These are phyloP conservation scores for Hyaloraphidium curvatum DNA, from an alignment of 192 early-diverging fungal species.

Conservation along the genomic window DNA sequence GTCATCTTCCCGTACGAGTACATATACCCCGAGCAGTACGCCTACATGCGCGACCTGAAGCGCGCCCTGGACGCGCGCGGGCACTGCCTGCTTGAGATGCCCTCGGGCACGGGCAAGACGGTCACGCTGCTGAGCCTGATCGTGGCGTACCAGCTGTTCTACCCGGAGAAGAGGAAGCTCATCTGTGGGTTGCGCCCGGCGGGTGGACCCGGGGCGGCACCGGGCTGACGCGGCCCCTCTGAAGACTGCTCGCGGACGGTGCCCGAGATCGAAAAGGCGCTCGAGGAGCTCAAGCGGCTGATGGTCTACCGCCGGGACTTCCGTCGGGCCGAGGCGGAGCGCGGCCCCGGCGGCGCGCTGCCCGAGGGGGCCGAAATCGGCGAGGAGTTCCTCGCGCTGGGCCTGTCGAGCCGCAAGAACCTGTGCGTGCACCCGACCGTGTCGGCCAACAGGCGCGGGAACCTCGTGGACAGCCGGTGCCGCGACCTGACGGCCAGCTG, in stretches of 20 bases:
- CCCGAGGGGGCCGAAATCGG: slow-evolving; percentile 34
- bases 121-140: slow-evolving; percentile 88
- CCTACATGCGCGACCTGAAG: slow-evolving; percentile 94
- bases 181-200: too few species aligned
- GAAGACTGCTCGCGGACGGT: slow-evolving; percentile 99
- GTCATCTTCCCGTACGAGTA: slow-evolving; percentile 96
- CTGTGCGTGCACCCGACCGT: slow-evolving; percentile 78
- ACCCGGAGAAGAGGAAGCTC: slow-evolving; percentile 82
- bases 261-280: slow-evolving; percentile 97
- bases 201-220: too few species aligned
- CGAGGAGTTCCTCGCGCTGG: slow-evolving; percentile 76
- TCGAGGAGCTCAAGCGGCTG: slow-evolving; percentile 84
- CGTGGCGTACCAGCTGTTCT: slow-evolving; percentile 81
- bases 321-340: too few species aligned
- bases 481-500: slow-evolving; percentile 83
- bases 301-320: slow-evolving; percentile 78
- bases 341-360: too few species aligned
- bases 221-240: too few species aligned
- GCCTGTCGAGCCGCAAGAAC: slow-evolving; percentile 82
- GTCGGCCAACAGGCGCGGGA: slow-evolving; percentile 68
- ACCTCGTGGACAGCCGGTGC: slow-evolving; percentile 76
- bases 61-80: slow-evolving; percentile 82
- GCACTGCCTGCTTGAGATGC: slow-evolving; percentile 95
- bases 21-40: slow-evolving; percentile 98
- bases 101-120: slow-evolving; percentile 98